Percentiles rank a stretch among this genome's conserved stretches.
phyloP scores from a whole-genome alignment of 2,329 filamentous ascomycete species.

The Exserohilum rostratum region DNA sequence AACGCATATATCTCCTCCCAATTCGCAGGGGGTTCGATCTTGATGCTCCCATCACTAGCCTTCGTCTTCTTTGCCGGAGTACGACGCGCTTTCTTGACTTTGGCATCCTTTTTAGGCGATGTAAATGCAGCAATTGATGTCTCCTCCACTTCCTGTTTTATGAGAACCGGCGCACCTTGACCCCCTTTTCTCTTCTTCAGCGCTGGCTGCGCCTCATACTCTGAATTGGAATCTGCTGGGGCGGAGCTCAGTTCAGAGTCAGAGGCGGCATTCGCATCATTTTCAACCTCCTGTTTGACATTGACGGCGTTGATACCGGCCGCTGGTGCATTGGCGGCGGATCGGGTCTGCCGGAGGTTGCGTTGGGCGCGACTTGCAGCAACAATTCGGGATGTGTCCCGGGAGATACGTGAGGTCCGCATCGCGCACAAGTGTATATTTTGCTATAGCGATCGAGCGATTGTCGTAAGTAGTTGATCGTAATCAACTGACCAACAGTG shows the following conservation, averaged over 20 bases:
- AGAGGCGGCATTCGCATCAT: conserved; percentile 17
- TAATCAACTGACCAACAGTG: background rate
- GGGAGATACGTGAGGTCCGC: conserved; percentile 48
- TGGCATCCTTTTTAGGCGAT: conserved; percentile 35
- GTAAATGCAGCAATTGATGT: conserved; percentile 20
- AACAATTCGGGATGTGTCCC: conserved; percentile 43
- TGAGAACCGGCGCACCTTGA: conserved; percentile 36
- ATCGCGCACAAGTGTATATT: conserved; percentile 20
- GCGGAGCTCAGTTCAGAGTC: conserved; percentile 44
- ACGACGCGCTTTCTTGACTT: conserved; percentile 46
- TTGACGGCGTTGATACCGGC: conserved; percentile 20
- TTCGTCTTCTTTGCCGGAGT: conserved; percentile 44
- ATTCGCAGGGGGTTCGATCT: conserved; percentile 69
- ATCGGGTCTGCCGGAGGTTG: conserved; percentile 42
- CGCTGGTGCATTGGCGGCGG: conserved; percentile 28
- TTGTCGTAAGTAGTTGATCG: background rate
- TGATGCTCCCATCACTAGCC: conserved; percentile 42
- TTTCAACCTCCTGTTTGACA: conserved; percentile 15
- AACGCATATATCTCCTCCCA: conserved; percentile 83
- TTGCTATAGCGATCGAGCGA: background rate
- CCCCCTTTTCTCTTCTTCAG: conserved; percentile 57
- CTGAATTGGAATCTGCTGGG: conserved; percentile 33
- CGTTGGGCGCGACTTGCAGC: conserved; percentile 35
- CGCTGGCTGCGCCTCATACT: conserved; percentile 21
- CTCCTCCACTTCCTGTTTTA: conserved; percentile 41